A percentile compares a stretch with the other conserved stretches of the same genome.
These are phyloP conservation scores for Epichloe amarillans DNA, from an alignment of 2,329 filamentous ascomycete species.

Conservation along the genomic window DNA sequence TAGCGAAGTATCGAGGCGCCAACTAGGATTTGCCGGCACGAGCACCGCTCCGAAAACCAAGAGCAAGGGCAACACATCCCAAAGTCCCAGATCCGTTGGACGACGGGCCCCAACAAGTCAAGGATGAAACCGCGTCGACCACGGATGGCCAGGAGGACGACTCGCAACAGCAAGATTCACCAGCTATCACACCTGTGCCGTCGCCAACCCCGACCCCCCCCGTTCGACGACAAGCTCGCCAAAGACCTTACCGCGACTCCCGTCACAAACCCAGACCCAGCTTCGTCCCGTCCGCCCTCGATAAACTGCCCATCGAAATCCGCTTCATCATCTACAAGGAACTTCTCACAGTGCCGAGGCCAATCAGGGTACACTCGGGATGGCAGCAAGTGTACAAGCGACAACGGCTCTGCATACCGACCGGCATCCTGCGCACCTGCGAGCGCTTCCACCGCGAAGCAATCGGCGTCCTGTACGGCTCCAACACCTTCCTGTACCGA, in stretches of 20 bases:
- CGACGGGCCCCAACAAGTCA: not conserved
- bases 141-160: not conserved
- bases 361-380: slow-evolving; percentile 20
- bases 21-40: not conserved
- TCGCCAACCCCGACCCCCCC: not conserved
- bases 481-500: slow-evolving; percentile 34
- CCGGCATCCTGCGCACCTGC: slow-evolving; percentile 25
- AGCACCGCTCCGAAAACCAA: not conserved
- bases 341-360: slow-evolving; percentile 18
- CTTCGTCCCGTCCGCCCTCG: not conserved
- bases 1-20: not conserved
- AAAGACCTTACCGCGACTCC: not conserved
- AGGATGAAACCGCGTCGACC: not conserved
- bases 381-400: slow-evolving; percentile 22
- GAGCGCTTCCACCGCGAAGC: slow-evolving; percentile 23
- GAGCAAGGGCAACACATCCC: not conserved
- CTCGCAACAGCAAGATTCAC: not conserved
- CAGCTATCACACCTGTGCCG: not conserved
- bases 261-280: not conserved
- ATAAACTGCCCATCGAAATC: slow-evolving; percentile 16
- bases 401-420: slow-evolving; percentile 17
- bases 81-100: not conserved
- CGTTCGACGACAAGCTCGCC: not conserved
- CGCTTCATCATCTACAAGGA: slow-evolving; percentile 18
- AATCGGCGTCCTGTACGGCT: slow-evolving; percentile 29